These are phyloP conservation scores for Populus ilicifolia DNA, from an alignment of 345 rosid species.

Conservation along the genomic window DNA sequence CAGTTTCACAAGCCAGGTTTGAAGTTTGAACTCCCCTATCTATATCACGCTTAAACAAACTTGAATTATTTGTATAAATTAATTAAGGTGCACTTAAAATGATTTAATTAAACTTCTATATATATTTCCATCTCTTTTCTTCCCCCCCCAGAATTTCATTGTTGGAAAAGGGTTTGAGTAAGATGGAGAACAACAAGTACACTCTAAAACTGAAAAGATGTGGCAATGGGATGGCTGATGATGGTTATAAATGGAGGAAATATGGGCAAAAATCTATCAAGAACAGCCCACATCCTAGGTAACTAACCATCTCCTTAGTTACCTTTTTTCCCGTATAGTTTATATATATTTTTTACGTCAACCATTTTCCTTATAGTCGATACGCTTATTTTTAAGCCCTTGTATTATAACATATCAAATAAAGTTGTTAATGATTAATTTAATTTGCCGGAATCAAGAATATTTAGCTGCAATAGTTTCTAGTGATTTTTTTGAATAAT, in stretches of 20 bases:
- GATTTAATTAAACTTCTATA: background rate
- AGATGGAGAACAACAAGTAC: conserved; percentile 58
- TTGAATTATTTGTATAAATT: background rate
- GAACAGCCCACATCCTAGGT: conserved; percentile 86
- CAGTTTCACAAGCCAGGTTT: conserved; percentile 33
- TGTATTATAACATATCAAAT: too few relatives aligned
- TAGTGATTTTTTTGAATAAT: too few relatives aligned
- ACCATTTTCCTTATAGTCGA: too few relatives aligned
- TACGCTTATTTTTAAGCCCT: background rate
- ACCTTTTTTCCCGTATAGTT: background rate
- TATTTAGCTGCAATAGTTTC: too few relatives aligned
- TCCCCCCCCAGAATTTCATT: conserved; percentile 14
- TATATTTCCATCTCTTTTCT: background rate
- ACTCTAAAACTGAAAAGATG: conserved; percentile 60
- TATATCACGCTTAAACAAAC: background rate
- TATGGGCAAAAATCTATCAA: conserved; percentile 91
- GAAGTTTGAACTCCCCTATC: background rate
- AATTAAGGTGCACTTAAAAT: too few relatives aligned
- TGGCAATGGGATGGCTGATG: conserved; percentile 57
- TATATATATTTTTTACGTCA: too few relatives aligned
- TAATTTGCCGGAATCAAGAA: too few relatives aligned
- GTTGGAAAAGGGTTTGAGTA: conserved; percentile 34
- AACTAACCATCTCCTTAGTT: background rate
- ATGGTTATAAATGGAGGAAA: conserved; percentile 97
- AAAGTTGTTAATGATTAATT: too few relatives aligned